Conservation (phyloP, 257 asterid species). For the Gentiana macrophylla region DNA sequence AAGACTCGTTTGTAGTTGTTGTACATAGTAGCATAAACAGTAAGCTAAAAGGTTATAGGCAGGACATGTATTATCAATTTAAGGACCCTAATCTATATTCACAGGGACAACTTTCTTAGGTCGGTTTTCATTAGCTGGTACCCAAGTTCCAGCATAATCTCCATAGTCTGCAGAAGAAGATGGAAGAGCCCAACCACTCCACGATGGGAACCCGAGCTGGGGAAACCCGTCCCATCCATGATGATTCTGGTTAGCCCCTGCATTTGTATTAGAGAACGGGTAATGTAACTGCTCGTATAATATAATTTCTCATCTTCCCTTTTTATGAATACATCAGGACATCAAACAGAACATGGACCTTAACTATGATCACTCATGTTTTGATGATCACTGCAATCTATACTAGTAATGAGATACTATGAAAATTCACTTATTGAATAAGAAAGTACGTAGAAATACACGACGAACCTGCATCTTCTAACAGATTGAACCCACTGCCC, state of each 20-base stretch:
- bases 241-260: constrained; percentile 24
- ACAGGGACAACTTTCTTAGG: constrained; percentile 41
- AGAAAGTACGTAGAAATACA: neutral
- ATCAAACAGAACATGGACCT: neutral
- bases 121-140: constrained; percentile 14
- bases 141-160: constrained; percentile 20
- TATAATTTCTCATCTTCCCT: too few species aligned
- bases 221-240: too few species aligned
- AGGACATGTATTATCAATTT: too few species aligned
- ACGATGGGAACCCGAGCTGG: constrained; percentile 25
- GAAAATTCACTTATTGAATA: neutral
- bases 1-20: too few species aligned
- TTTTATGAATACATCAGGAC: neutral
- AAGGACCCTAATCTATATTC: constrained; percentile 22
- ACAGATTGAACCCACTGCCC: constrained; percentile 46
- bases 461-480: constrained; percentile 43
- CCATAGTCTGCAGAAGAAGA: constrained; percentile 21
- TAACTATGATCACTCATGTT: too few species aligned
- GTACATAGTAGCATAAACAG: too few species aligned
- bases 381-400: neutral
- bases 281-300: neutral
- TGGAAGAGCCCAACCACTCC: constrained; percentile 47
- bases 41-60: too few species aligned
- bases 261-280: neutral
- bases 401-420: neutral